Conservation (phyloP, 2,329 filamentous ascomycete genomes). For the Keithomyces neogunnii region DNA sequence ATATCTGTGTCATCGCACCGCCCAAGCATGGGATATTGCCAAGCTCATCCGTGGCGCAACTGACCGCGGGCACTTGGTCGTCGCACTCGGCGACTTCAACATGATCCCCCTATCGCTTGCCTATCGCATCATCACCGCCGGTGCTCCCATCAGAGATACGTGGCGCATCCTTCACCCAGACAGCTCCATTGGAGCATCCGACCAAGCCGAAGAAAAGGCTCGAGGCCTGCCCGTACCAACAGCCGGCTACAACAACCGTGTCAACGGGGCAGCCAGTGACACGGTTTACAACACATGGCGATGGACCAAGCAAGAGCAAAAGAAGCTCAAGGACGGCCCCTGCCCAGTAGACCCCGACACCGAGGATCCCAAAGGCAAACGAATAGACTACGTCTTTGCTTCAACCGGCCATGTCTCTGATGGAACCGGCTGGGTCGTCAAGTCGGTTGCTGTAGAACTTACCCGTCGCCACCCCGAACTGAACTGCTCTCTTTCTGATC, state of each 20-base stretch:
- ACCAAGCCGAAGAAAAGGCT: slow-evolving; percentile 57
- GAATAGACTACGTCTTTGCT: slow-evolving; percentile 92
- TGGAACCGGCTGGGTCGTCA: slow-evolving; percentile 55
- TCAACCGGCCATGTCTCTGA: slow-evolving; percentile 37
- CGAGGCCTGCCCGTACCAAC: slow-evolving; percentile 61
- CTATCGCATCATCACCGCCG: slow-evolving; percentile 72
- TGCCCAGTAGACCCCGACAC: slow-evolving; percentile 55
- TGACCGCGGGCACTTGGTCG: slow-evolving; percentile 71
- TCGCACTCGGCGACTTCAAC: slow-evolving; percentile 92
- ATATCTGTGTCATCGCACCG: slow-evolving; percentile 82
- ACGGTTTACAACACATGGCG: slow-evolving; percentile 86
- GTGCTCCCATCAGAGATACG: slow-evolving; percentile 69
- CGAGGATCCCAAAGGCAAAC: slow-evolving; percentile 67
- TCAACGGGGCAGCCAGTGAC: slow-evolving; percentile 85
- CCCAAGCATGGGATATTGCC: slow-evolving; percentile 91
- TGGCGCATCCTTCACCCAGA: slow-evolving; percentile 82
- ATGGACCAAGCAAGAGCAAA: slow-evolving; percentile 67
- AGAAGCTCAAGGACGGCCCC: slow-evolving; percentile 50
- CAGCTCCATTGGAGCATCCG: slow-evolving; percentile 67
- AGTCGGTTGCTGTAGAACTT: slow-evolving; percentile 67
- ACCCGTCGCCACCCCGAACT: slow-evolving; percentile 71
- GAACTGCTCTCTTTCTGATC: slow-evolving; percentile 83
- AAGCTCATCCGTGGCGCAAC: slow-evolving; percentile 79
- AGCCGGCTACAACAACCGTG: slow-evolving; percentile 66
- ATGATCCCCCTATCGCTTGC: slow-evolving; percentile 84